phyloP scores from a whole-genome alignment of 1,139 yeast species.

The Saccharomyces pastorianus region DNA sequence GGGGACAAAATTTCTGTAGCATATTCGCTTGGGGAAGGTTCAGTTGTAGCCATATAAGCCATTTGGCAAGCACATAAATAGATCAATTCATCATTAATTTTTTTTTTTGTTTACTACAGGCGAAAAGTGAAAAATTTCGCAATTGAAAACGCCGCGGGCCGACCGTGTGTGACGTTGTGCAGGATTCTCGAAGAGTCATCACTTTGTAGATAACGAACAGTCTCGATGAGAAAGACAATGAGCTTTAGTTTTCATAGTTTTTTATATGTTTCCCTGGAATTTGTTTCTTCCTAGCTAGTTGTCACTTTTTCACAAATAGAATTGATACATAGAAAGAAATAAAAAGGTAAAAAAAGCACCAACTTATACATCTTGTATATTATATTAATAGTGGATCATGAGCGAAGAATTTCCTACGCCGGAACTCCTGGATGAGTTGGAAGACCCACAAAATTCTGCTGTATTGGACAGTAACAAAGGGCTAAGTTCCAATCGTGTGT shows the following conservation, averaged over 20 bases:
- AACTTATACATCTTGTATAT: not conserved
- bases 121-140: not conserved
- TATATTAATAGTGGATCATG: conserved; percentile 2
- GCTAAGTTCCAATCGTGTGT: conserved; percentile 10
- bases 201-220: not conserved
- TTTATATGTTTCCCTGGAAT: not conserved
- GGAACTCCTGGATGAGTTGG: conserved; percentile 8
- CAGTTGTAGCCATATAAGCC: conserved; percentile 9
- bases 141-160: not conserved
- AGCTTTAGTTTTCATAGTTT: not conserved
- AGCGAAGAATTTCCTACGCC: conserved; percentile 11
- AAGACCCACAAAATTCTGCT: conserved; percentile 6
- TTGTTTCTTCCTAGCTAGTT: not conserved
- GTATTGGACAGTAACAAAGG: not conserved
- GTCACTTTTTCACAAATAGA: not conserved
- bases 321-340: not conserved
- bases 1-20: conserved; percentile 11
- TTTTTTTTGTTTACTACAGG: not conserved
- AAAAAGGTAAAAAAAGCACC: not conserved
- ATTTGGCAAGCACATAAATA: not conserved
- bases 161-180: not conserved
- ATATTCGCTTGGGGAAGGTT: conserved; percentile 12
- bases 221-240: not conserved
- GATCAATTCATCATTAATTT: not conserved
- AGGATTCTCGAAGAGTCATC: not conserved